Evolutionary conservation across 495 filamentous ascomycete species (phyloP), one percentile per base, ranked within the genome.

Genomic region (Ramalina peruviana): DNA sequence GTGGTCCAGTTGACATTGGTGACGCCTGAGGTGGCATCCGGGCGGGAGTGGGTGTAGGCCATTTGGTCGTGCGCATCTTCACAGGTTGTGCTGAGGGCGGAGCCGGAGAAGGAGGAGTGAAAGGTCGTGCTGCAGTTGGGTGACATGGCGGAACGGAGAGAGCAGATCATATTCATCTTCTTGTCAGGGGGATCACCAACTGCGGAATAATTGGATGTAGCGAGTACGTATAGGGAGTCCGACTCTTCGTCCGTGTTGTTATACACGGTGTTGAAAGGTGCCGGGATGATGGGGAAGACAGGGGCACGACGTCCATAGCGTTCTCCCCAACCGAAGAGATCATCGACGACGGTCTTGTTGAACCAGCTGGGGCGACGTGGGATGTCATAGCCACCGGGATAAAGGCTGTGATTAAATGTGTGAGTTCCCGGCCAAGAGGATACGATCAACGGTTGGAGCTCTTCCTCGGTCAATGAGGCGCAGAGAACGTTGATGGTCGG

Each of bases 401-500:
- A 71, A 15, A 37, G 59, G 6, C 61, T 65, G 6, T 52, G 40
- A 48, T 73, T 67, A 55, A 71, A 66, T 2, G 39, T 3, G 64
- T 53, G 7, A 53, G 60, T 15, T 69, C 67, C 62, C 1, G 74
- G 74, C 79, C 79, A 85, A 10, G 55, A 19, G 0, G 64, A 65
- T 46, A 80, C 85, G 0, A 88, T 65, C 6, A 89, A 58, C 0
- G 83, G 83, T 0, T 55, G 54, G 1, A 88, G 57, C 48, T 86
- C 82, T 0, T 64, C 54, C 27, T 55, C 27, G 7, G 69, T 69
- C 70, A 86, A 68, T 26, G 79, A 78, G 1, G 71, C 77, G 58
- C 85, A 89, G 25, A 86, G 70, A 7, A 85, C 77, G 52, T 87
- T 85, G 41, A 86, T 60, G 0, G 73, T 67, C 1, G 84, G 81